A percentile compares a stretch with the other conserved stretches of the same genome.
Evolutionary conservation across 805 yeast species (phyloP).

Genomic region (Ogataea neopini): DNA sequence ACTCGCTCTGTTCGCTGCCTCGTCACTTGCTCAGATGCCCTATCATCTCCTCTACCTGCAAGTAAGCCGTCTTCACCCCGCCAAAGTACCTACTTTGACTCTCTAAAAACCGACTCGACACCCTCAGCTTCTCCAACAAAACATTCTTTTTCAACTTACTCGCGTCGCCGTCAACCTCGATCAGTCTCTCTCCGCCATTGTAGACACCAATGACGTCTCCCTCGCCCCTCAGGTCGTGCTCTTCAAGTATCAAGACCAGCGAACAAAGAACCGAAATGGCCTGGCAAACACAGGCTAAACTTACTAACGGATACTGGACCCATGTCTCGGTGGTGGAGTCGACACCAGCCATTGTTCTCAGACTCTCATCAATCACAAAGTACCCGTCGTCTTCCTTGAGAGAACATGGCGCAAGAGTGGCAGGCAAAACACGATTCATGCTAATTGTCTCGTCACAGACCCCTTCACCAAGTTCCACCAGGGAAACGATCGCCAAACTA

Average conservation of each 20-base stretch:
- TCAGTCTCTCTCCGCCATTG: conserved; percentile 8
- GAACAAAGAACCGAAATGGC: conserved; percentile 37
- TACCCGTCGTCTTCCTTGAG: conserved; percentile 16
- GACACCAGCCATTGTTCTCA: conserved; percentile 22
- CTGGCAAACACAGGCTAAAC: conserved; percentile 31
- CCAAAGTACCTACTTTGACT: conserved; percentile 24
- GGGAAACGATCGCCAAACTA: conserved; percentile 33
- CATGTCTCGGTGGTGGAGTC: conserved; percentile 39
- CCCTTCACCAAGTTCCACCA: conserved; percentile 44
- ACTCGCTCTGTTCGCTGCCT: too few relatives aligned
- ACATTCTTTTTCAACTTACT: conserved; percentile 11
- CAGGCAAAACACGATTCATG: conserved; percentile 18
- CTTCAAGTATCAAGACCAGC: conserved; percentile 18
- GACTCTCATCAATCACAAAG: conserved; percentile 16
- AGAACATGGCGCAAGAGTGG: conserved; percentile 29
- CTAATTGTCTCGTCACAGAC: conserved; percentile 25
- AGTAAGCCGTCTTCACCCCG: conserved; percentile 20
- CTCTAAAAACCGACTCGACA: conserved; percentile 22
- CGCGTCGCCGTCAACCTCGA: conserved; percentile 3
- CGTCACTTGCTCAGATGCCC: conserved; percentile 14
- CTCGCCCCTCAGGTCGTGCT: conserved; percentile 10
- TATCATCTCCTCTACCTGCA: conserved; percentile 25
- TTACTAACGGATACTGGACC: conserved; percentile 41
- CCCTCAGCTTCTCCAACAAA: conserved; percentile 22
- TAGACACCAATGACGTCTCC: conserved; percentile 6